Conservation (phyloP, 2,329 filamentous ascomycete species). For the Diaporthe nobilis region DNA sequence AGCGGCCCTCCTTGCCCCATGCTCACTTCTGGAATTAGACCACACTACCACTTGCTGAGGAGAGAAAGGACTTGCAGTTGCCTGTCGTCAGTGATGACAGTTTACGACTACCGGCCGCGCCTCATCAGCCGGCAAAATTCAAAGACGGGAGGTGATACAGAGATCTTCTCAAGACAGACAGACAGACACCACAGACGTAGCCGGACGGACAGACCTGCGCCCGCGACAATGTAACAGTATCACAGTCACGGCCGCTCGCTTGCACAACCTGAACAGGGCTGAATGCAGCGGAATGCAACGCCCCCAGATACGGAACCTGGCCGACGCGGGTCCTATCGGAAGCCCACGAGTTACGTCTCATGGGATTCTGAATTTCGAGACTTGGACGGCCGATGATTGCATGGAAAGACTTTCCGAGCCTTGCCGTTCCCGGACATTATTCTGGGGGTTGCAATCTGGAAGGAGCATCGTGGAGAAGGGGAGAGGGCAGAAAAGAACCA, state of each 20-base stretch:
- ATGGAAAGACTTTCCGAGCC: slow-evolving; percentile 29
- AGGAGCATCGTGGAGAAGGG: slow-evolving; percentile 8
- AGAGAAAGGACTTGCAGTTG: not conserved
- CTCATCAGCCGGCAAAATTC: not conserved
- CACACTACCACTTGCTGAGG: not conserved
- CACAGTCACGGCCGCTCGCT: not conserved
- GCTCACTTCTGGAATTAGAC: slow-evolving; percentile 20
- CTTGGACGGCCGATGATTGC: slow-evolving; percentile 6
- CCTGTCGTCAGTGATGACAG: not conserved
- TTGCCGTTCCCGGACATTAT: slow-evolving; percentile 25
- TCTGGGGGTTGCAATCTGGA: slow-evolving; percentile 21
- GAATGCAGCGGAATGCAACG: slow-evolving; percentile 13
- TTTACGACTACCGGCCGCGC: not conserved
- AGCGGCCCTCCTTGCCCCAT: slow-evolving; percentile 11
- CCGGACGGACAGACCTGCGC: slow-evolving; percentile 1
- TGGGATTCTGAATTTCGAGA: slow-evolving; percentile 12
- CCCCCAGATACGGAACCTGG: slow-evolving; percentile 6
- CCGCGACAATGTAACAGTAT: not conserved
- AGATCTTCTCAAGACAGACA: not conserved
- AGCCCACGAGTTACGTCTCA: slow-evolving; percentile 15
- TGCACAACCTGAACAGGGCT: slow-evolving; percentile 30
- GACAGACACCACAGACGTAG: not conserved
- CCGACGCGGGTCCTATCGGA: slow-evolving; percentile 40
- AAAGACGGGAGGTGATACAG: not conserved
- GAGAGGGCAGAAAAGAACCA: not conserved